phyloP scores from a whole-genome alignment of 2,329 filamentous ascomycete species.

The Annulohypoxylon truncatum region DNA sequence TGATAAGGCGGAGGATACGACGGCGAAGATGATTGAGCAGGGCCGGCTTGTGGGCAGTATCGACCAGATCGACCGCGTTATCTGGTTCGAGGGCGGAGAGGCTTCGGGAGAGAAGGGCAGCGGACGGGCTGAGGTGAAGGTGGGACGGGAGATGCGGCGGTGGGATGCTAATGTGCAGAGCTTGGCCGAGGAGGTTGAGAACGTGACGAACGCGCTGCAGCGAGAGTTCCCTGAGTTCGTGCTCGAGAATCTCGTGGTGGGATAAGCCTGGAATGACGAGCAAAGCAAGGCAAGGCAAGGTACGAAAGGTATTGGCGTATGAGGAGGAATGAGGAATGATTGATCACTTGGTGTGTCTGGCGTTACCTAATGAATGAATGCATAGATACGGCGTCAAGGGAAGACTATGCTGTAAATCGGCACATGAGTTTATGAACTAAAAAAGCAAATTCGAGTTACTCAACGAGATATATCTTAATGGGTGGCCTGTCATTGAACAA shows the following conservation, averaged over 20 bases:
- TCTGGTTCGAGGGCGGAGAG: constrained; percentile 85
- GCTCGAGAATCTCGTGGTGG: constrained; percentile 62
- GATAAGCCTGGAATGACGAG: constrained; percentile 4
- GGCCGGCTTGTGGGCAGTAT: constrained; percentile 88
- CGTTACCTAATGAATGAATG: constrained; percentile 26
- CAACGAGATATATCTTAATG: not conserved
- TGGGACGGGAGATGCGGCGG: constrained; percentile 78
- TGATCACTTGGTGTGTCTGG: constrained; percentile 1
- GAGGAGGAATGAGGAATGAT: constrained; percentile 1
- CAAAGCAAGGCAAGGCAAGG: not conserved
- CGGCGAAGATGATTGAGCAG: constrained; percentile 95
- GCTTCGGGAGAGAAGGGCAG: constrained; percentile 76
- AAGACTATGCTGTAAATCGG: constrained; percentile 5
- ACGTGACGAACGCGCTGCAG: constrained; percentile 83
- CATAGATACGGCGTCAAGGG: constrained; percentile 35
- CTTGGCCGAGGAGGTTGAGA: constrained; percentile 89
- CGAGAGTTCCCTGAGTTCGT: constrained; percentile 80
- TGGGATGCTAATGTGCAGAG: constrained; percentile 93
- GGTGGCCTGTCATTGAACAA: constrained; percentile 13
- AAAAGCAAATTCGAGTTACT: not conserved
- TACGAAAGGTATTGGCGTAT: constrained; percentile 3
- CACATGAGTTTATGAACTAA: constrained; percentile 5
- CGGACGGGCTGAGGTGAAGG: constrained; percentile 70
- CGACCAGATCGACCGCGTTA: constrained; percentile 89
- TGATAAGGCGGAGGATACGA: constrained; percentile 88